These are phyloP conservation scores for Curvularia verruculosa DNA, from an alignment of 2,329 filamentous ascomycete species.

Conservation along the genomic window DNA sequence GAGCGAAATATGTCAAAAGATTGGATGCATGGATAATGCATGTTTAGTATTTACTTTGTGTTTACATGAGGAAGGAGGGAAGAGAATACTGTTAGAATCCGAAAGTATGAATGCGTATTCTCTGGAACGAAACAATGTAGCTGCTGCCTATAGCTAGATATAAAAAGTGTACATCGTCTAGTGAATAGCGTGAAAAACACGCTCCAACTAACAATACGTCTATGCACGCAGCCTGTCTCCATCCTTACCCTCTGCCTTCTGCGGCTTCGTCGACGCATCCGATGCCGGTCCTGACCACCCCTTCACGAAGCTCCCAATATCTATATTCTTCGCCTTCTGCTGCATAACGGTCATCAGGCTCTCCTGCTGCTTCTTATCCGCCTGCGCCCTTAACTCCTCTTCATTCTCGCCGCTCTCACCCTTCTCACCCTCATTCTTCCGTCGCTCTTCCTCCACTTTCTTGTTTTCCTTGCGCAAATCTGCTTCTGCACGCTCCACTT, in stretches of 20 bases:
- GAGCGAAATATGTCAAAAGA: too few relatives aligned
- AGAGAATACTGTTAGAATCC: too few relatives aligned
- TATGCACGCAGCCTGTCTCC: background rate
- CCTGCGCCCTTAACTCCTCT: slow-evolving; percentile 51
- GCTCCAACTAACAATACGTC: too few relatives aligned
- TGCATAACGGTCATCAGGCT: slow-evolving; percentile 52
- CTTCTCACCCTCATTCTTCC: slow-evolving; percentile 29
- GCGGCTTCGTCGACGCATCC: slow-evolving; percentile 5
- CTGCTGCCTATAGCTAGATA: background rate
- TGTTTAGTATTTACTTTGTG: too few relatives aligned
- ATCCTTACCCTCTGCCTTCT: slow-evolving; percentile 2
- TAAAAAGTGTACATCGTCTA: background rate
- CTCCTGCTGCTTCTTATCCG: slow-evolving; percentile 54
- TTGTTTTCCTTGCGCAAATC: slow-evolving; percentile 52
- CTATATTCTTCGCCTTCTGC: slow-evolving; percentile 47
- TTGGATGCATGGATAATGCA: too few relatives aligned
- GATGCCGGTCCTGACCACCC: slow-evolving; percentile 7
- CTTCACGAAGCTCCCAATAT: slow-evolving; percentile 21
- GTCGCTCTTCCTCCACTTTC: slow-evolving; percentile 15
- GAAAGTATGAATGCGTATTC: too few relatives aligned
- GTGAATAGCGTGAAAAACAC: background rate
- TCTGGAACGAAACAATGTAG: background rate
- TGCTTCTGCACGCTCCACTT: slow-evolving; percentile 55
- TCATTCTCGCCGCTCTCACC: slow-evolving; percentile 30
- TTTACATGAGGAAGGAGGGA: too few relatives aligned